A percentile compares a stretch with the other conserved stretches of the same genome.
Evolutionary conservation across 257 asterid genomes (phyloP).

Genomic region (Solanum verrucosum): DNA sequence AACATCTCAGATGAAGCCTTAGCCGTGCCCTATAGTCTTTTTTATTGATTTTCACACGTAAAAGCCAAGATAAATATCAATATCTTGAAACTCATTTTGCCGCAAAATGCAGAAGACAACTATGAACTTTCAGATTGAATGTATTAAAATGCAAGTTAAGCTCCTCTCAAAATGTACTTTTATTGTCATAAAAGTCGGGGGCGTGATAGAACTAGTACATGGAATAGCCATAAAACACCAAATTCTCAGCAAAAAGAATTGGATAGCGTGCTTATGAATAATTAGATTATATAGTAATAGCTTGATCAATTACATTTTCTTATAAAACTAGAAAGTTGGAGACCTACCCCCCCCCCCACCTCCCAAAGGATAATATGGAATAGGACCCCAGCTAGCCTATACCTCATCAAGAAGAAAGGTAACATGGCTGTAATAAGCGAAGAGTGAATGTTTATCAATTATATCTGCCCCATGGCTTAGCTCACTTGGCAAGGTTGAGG

Average conservation of each 20-base stretch:
- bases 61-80: background rate
- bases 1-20: background rate
- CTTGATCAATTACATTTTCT: background rate
- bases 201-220: background rate
- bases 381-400: background rate
- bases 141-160: background rate
- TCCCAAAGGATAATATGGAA: background rate
- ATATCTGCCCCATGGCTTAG: background rate
- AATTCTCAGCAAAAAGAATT: background rate
- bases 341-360: background rate
- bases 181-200: background rate
- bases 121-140: background rate
- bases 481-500: background rate
- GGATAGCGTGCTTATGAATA: background rate
- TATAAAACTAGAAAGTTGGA: background rate
- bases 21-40: background rate
- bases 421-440: background rate
- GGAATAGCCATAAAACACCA: background rate
- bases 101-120: background rate
- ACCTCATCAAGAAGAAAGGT: background rate
- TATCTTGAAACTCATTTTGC: background rate
- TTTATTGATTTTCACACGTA: background rate
- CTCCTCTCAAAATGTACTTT: background rate
- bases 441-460: background rate
- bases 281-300: background rate